Base-by-base conservation (phyloP, 2,329 filamentous ascomycete species). In the Botryotinia narcissicola region DNA sequence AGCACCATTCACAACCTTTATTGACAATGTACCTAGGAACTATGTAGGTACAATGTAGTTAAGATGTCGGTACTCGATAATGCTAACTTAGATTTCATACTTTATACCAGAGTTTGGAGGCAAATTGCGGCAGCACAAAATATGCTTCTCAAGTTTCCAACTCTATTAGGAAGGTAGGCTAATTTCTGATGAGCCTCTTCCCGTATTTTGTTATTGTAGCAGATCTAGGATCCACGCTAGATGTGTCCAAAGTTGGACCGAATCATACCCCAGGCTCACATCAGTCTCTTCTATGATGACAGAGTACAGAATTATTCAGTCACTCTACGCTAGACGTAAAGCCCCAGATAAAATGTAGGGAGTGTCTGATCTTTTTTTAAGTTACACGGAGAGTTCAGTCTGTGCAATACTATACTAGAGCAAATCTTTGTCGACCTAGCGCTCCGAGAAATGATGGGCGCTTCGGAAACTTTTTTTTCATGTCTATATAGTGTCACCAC, bases 391-490 rank as follows among this genome's bases (percentile, higher is more conserved):
- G 35, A n/a, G 35, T 32, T 57, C 35, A n/a, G 66, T 57, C 48
- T 69, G 48, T 69, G 66, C 35, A 69, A 57, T 57, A 57, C 14
- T 29, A 42, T 48, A 42, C 37, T 69, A 69, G 37, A 44, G 66
- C n/a, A 35, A 44, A 42, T 7, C 37, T 69, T 54, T n/a, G 37
- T 69, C n/a, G 9, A 29, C 10, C 42, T 69, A 32, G 37, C 66
- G 51, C 37, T 2, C 18, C 18, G 35, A 37, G 12, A 42, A 44
- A 42, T 37, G 9, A 69, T 69, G 48, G 40, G 22, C 29, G 10
- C 48, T 29, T 57, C 37, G 18, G 35, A 25, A 57, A 6, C 25
- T n/a, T 20, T 57, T 68, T 68, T 8, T 57, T 22, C 37, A 68
- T 57, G 4, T 29, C 51, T 57, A 69, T 69, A 69, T 69, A 69